Evolutionary conservation across 2,329 filamentous ascomycete genomes (phyloP).

Genomic region (Leptographium radiaticola): DNA sequence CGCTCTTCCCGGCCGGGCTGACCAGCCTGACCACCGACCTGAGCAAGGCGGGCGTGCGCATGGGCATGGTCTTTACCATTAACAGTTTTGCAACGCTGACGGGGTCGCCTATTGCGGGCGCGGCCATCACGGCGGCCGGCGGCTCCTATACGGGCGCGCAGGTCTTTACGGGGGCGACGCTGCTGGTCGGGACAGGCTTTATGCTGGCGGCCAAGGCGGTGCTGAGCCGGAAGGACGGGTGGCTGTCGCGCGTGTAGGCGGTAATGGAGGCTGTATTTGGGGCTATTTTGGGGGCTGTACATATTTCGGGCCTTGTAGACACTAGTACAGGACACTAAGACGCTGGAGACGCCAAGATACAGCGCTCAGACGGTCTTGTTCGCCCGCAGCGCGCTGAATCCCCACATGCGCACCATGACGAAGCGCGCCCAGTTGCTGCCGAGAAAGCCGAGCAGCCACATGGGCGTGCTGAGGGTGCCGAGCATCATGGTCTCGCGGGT

Average conservation of each 20-base stretch:
- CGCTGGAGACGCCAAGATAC: no score
- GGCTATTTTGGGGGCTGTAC: not conserved
- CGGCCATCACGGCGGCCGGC: constrained; percentile 27
- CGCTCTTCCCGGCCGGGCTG: constrained; percentile 50
- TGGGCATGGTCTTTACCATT: constrained; percentile 46
- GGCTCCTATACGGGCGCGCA: constrained; percentile 35
- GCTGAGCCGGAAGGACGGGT: constrained; percentile 25
- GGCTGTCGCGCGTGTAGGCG: constrained; percentile 11
- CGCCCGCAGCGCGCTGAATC: constrained; percentile 3
- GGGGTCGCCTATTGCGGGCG: constrained; percentile 38
- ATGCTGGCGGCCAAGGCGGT: constrained; percentile 25
- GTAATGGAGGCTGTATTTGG: no score
- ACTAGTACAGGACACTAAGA: no score
- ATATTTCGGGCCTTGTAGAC: no score
- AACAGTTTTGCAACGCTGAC: constrained; percentile 39
- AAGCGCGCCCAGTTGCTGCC: constrained; percentile 10
- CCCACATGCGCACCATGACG: constrained; percentile 8
- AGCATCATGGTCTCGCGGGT: constrained; percentile 11
- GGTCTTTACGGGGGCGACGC: constrained; percentile 29
- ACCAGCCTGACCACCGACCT: constrained; percentile 40
- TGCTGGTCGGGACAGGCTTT: constrained; percentile 28
- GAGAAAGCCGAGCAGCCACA: constrained; percentile 12
- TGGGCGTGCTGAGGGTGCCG: constrained; percentile 6
- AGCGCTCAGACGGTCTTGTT: no score
- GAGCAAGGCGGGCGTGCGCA: constrained; percentile 37